Percentiles rank a stretch among this genome's conserved stretches.
phyloP scores from a whole-genome alignment of 768 basidiomycete genomes.

The Pulveroboletus frians region DNA sequence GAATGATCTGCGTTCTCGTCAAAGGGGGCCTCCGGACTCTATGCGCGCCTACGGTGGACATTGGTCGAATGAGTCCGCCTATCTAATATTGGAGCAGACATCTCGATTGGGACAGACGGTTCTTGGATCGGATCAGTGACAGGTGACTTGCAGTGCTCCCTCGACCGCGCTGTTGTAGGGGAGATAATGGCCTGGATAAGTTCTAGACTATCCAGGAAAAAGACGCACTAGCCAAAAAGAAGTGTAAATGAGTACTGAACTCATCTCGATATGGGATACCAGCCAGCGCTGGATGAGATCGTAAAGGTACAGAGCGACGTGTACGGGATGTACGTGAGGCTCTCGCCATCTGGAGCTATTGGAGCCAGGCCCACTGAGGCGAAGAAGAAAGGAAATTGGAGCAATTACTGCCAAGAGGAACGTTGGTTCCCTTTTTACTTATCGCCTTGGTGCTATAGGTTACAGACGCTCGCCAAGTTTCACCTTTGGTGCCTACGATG shows the following conservation, averaged over 20 bases:
- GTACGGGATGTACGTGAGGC: not conserved
- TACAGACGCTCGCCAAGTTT: not conserved
- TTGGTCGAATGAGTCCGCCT: not conserved
- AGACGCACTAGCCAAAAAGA: not conserved
- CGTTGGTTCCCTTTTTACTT: not conserved
- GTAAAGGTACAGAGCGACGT: not conserved
- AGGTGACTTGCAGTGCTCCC: not conserved
- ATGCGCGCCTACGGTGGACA: conserved; percentile 1
- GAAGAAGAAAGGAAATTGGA: not conserved
- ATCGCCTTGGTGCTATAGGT: not conserved
- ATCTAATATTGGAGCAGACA: not conserved
- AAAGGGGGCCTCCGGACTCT: not conserved
- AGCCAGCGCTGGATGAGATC: not conserved
- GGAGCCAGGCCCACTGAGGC: not conserved
- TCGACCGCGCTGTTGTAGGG: not conserved
- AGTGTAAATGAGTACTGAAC: not conserved
- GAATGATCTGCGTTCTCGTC: conserved; percentile 6
- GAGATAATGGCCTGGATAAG: not conserved
- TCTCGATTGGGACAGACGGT: not conserved
- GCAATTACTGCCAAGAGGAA: not conserved
- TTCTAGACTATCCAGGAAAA: not conserved
- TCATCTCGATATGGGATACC: conserved; percentile 1
- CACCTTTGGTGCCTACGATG: not conserved
- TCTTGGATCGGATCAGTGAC: not conserved
- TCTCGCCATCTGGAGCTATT: not conserved